Evolutionary conservation across 2,329 filamentous ascomycete genomes (phyloP), one percentile per base, ranked within the genome.

Genomic region (Elsinoe fawcettii): DNA sequence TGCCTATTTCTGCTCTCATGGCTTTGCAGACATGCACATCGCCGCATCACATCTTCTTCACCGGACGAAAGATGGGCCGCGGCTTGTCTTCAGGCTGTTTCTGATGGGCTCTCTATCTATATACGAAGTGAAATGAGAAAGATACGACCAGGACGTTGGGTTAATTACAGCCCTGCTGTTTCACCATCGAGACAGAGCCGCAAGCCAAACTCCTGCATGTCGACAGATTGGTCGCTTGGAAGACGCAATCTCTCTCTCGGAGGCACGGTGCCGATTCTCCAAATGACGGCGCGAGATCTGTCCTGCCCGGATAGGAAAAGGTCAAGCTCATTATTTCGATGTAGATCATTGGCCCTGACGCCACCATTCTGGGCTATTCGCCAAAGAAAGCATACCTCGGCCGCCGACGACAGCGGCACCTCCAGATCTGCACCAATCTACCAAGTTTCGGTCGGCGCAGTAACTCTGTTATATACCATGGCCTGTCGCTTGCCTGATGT

Each of bases 341-440:
- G 49, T 53, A 36, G 49, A 53, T 53, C 49, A 53, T 53, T 36
- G 32, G n/a, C 49, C 49, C 49, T 53, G 49, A 36, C 49, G 49
- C 49, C 49, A 53, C 49, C 49, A 53, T 18, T 53, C 30, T 53
- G 49, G 49, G 27, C 23, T 23, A 30, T 14, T 32, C n/a, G 18
- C 23, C 27, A 23, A 30, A 30, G 30, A 12, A 14, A 51, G 25
- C 47, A 34, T 16, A 51, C 47, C 47, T 51, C 47, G 47, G 47
- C 47, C 47, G 25, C 22, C 18, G 44, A 30, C 44, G 23, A 49
- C 23, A 49, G 44, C 12, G 23, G 44, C 44, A 44, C 41, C 41
- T 49, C 44, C 44, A 49, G 49, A 53, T 37, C 30, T 37, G 34
- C 30, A 53, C 16, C 32, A 39, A 20, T 53, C 49, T 39, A 25